Evolutionary conservation across 257 asterid species (phyloP).

Genomic region (Vinca minor): DNA sequence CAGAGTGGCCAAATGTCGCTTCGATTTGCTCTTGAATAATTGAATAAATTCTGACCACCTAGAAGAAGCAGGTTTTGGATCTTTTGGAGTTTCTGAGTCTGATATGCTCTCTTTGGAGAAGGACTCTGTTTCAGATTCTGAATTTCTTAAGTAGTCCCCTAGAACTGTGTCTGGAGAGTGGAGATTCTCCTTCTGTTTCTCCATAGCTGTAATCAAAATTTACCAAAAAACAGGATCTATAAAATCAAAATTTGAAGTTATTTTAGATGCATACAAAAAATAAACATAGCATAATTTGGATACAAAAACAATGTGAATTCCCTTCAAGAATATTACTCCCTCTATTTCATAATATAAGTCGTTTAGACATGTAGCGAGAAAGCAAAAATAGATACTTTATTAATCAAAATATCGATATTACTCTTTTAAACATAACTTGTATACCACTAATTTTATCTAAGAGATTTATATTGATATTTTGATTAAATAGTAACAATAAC

Average conservation of each 20-base stretch:
- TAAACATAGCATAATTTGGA: no score
- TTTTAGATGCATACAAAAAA: not conserved
- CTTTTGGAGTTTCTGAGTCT: no score
- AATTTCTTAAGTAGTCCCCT: conserved; percentile 57
- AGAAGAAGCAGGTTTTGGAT: conserved; percentile 43
- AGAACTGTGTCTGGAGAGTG: conserved; percentile 90
- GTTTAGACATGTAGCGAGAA: no score
- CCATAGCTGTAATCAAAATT: conserved; percentile 39
- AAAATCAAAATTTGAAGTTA: no score
- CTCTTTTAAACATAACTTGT: no score
- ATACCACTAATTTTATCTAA: no score
- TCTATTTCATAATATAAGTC: no score
- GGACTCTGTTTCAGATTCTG: conserved; percentile 63
- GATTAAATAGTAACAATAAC: no score
- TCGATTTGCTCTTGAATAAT: conserved; percentile 49
- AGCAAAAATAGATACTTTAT: no score
- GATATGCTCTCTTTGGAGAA: no score
- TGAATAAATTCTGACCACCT: conserved; percentile 43
- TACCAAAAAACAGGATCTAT: not conserved
- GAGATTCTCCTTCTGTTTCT: conserved; percentile 41
- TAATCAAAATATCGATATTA: no score
- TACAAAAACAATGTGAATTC: not conserved
- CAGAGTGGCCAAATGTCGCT: conserved; percentile 36
- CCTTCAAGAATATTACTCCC: not conserved
- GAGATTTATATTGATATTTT: no score